Evolutionary conservation across 805 yeast genomes (phyloP).

Genomic region (Yamadazyma phyllophila): DNA sequence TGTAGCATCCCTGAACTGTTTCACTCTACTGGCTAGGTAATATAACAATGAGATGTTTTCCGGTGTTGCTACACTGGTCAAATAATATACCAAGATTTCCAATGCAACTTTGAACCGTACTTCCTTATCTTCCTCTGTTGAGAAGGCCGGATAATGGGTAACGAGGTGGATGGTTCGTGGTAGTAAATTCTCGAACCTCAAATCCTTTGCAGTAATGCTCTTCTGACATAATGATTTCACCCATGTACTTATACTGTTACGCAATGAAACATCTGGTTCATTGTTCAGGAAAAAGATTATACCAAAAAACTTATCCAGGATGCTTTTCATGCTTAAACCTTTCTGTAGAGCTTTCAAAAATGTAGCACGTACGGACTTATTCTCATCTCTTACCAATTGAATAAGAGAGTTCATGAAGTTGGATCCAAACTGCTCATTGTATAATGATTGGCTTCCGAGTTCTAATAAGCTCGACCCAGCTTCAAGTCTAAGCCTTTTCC

Average conservation of each 20-base stretch:
- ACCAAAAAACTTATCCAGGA: conserved; percentile 67
- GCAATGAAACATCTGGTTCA: conserved; percentile 61
- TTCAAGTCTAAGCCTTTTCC: conserved; percentile 58
- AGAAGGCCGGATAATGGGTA: conserved; percentile 62
- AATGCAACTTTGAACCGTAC: conserved; percentile 52
- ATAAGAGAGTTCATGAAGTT: conserved; percentile 51
- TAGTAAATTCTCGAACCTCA: conserved; percentile 63
- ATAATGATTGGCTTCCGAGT: conserved; percentile 54
- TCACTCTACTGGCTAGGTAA: conserved; percentile 74
- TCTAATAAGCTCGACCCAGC: conserved; percentile 69
- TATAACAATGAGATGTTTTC: conserved; percentile 72
- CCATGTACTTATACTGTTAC: conserved; percentile 63
- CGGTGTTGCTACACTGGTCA: conserved; percentile 57
- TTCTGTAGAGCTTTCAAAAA: conserved; percentile 53
- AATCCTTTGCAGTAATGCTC: conserved; percentile 31
- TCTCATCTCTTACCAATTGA: conserved; percentile 66
- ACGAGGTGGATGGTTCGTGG: conserved; percentile 66
- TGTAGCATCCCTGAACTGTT: conserved; percentile 67
- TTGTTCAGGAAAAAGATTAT: conserved; percentile 70
- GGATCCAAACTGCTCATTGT: conserved; percentile 53
- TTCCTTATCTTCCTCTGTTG: conserved; percentile 30
- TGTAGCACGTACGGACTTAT: conserved; percentile 50
- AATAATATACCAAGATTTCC: conserved; percentile 57
- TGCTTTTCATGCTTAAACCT: conserved; percentile 46
- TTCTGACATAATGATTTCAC: conserved; percentile 55